These are phyloP conservation scores for Sclerotinia nivalis DNA, from an alignment of 2,329 filamentous ascomycete species.

Conservation along the genomic window DNA sequence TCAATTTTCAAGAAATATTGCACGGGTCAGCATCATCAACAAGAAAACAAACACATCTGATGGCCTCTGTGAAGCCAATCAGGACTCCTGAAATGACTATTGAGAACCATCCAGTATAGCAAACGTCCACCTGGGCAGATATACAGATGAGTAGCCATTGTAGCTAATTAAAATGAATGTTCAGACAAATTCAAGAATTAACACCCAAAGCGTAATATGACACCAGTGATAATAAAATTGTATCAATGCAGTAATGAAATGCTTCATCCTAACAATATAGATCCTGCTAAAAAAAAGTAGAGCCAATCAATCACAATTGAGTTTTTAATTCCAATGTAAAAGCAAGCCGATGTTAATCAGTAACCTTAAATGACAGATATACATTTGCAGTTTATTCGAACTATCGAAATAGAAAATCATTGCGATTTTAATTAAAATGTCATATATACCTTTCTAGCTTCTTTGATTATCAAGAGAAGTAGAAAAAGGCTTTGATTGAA, in stretches of 20 bases:
- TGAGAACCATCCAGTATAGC: not conserved
- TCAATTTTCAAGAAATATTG: not conserved
- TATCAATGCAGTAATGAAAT: too few relatives aligned
- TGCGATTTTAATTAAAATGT: too few relatives aligned
- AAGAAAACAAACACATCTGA: not conserved
- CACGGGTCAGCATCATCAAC: not conserved
- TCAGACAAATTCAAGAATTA: not conserved
- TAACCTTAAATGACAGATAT: not conserved
- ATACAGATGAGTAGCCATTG: not conserved
- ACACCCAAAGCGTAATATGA: not conserved
- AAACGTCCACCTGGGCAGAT: not conserved
- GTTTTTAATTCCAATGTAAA: too few relatives aligned
- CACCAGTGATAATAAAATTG: not conserved
- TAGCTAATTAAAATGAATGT: not conserved
- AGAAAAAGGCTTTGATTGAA: too few relatives aligned
- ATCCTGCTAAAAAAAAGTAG: not conserved
- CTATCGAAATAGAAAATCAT: not conserved
- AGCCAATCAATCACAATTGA: too few relatives aligned
- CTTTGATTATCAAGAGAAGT: not conserved
- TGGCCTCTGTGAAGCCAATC: not conserved
- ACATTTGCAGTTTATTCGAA: not conserved
- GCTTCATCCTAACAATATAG: not conserved
- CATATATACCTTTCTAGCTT: too few relatives aligned
- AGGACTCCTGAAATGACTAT: too few relatives aligned
- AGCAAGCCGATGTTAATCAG: too few relatives aligned